phyloP scores from a whole-genome alignment of 106 monocot genomes.

The Iris macrosiphon region DNA sequence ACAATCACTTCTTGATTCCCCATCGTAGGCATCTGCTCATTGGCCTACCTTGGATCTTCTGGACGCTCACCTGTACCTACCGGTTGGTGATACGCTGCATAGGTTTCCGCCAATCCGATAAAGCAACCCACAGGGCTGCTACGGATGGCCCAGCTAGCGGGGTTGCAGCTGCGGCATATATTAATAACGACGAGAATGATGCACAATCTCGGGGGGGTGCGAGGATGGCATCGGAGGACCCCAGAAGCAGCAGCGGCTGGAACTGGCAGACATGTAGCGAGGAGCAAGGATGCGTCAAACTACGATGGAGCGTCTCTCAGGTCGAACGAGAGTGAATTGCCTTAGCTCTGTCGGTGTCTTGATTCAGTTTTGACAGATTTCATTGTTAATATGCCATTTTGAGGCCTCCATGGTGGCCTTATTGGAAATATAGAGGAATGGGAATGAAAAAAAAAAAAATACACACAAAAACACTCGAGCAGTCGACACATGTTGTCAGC shows the following conservation, averaged over 20 bases:
- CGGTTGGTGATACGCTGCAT: not conserved
- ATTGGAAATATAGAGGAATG: too few species aligned
- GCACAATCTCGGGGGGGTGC: constrained; percentile 12
- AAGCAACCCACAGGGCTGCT: not conserved
- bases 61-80: constrained; percentile 53
- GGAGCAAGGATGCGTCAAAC: not conserved
- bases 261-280: not conserved
- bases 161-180: not conserved
- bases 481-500: too few species aligned
- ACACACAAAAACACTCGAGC: too few species aligned
- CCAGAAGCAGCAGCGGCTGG: not conserved
- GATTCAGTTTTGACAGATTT: not conserved
- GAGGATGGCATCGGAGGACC: constrained; percentile 15
- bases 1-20: constrained; percentile 26
- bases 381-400: too few species aligned
- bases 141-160: constrained; percentile 3
- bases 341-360: constrained; percentile 20
- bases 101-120: not conserved
- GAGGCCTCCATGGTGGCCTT: too few species aligned
- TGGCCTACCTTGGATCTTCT: constrained; percentile 50
- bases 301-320: constrained; percentile 23
- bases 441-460: too few species aligned
- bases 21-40: constrained; percentile 36
- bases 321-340: constrained; percentile 52
- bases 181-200: not conserved